These are phyloP conservation scores for Suillus clintonianus DNA, from an alignment of 768 basidiomycete genomes.

Conservation along the genomic window DNA sequence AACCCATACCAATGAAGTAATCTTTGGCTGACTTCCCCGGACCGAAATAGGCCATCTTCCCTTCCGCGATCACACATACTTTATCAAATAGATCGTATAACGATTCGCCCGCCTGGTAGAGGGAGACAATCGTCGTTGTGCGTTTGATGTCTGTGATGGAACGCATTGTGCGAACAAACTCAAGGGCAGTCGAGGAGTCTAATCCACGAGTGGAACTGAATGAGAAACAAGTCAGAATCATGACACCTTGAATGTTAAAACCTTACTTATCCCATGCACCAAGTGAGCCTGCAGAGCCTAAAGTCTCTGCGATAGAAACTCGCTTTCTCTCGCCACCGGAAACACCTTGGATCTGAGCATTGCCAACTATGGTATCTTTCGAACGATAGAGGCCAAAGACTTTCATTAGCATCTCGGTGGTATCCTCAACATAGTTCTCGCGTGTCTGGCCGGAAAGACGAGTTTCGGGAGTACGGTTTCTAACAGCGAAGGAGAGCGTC, in stretches of 20 bases:
- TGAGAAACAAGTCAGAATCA: slow-evolving; percentile 40
- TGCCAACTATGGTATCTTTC: slow-evolving; percentile 74
- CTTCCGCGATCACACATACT: slow-evolving; percentile 63
- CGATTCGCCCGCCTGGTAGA: slow-evolving; percentile 83
- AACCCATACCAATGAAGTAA: slow-evolving; percentile 63
- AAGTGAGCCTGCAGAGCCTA: slow-evolving; percentile 47
- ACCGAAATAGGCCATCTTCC: slow-evolving; percentile 64
- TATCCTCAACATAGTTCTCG: slow-evolving; percentile 16
- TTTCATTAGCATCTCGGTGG: slow-evolving; percentile 53
- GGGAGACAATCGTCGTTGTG: slow-evolving; percentile 69
- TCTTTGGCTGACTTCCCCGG: slow-evolving; percentile 50
- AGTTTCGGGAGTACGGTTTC: slow-evolving; percentile 63
- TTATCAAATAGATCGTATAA: slow-evolving; percentile 71
- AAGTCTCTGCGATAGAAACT: slow-evolving; percentile 75
- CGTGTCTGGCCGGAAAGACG: slow-evolving; percentile 48
- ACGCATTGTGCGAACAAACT: slow-evolving; percentile 73
- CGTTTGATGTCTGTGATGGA: slow-evolving; percentile 59
- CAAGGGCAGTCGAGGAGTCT: slow-evolving; percentile 70
- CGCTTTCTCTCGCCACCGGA: slow-evolving; percentile 83
- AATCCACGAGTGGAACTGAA: slow-evolving; percentile 70
- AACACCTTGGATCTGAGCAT: slow-evolving; percentile 77
- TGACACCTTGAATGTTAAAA: neutral
- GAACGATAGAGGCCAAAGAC: slow-evolving; percentile 79
- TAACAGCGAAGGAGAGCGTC: slow-evolving; percentile 70
- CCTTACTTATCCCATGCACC: neutral